Base-by-base conservation (phyloP, 2,329 filamentous ascomycete species). In the Penicillium sp. region DNA sequence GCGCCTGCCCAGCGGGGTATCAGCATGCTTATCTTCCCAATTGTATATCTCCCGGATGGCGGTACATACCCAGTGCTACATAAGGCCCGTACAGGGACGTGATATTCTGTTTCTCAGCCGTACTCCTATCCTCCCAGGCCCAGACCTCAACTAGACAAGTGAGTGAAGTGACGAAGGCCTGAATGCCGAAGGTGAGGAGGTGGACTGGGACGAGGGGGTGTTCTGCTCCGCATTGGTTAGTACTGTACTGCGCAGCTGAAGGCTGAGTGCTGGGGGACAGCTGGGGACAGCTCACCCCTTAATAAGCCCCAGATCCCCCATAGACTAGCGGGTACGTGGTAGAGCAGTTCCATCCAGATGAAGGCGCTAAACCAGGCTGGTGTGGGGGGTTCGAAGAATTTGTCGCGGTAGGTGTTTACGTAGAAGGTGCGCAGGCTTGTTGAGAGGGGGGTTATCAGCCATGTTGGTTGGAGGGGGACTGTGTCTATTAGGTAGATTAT, bases 401-500 rank as follows among this genome's bases (percentile, higher is more conserved):
- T 82, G 65, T 89, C 87, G 13, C 79, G 76, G 68, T 87, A 88
- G 1, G 79, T 87, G 1, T 73, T 67, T 55, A 87, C 76, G 70
- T 89, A 88, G 71, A 75, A 88, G 2, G 72, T 64, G 54, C 83
- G 81, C 2, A 89, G 56, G 0, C 69, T 56, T 37, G 68, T 67
- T 63, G 86, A 79, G 66, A 83, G 75, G 0, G 71, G 49, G 0
- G 82, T 82, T 44, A 76, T 77, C 8, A 86, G 60, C 33, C 71
- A 69, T 3, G 72, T 44, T 1, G 86, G 86, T 58, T 86, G 87
- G 52, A 86, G 75, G n/a, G 80, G 74, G 29, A 80, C 80, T 13
- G 87, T 76, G 64, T 89, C 86, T 65, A 88, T 79, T 37, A 80
- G 71, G 58, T 87, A 79, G 72, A 87, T 83, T 34, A 87, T 76